These are phyloP conservation scores for Agrocybe pediades DNA, from an alignment of 768 basidiomycete genomes.

Conservation along the genomic window DNA sequence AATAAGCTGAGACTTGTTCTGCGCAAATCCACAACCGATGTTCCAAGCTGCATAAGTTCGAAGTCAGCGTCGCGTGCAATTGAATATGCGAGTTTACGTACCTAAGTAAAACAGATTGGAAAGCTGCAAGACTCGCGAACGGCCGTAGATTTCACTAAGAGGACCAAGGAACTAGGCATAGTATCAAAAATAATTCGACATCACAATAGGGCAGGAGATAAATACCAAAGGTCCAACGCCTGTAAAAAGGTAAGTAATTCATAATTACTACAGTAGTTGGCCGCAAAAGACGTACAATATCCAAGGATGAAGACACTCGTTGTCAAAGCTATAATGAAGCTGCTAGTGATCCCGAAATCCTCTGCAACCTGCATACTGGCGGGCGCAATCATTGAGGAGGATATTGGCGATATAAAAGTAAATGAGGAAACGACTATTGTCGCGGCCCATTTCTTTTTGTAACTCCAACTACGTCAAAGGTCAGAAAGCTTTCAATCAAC, in stretches of 20 bases:
- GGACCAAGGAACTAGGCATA: conserved; percentile 50
- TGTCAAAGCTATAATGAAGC: conserved; percentile 52
- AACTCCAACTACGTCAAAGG: conserved; percentile 48
- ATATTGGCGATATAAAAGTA: conserved; percentile 68
- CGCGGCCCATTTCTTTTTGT: conserved; percentile 61
- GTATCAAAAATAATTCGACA: not conserved
- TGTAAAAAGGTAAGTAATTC: conserved; percentile 19
- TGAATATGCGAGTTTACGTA: conserved; percentile 25
- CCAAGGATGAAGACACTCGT: conserved; percentile 56
- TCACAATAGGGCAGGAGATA: not conserved
- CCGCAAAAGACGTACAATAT: conserved; percentile 46
- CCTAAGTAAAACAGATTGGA: conserved; percentile 71
- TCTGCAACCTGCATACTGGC: conserved; percentile 51
- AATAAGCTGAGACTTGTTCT: conserved; percentile 57
- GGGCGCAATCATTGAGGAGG: conserved; percentile 77
- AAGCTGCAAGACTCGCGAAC: conserved; percentile 59
- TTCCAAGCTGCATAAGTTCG: conserved; percentile 50
- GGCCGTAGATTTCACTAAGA: conserved; percentile 71
- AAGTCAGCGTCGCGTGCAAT: not conserved
- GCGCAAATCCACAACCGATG: conserved; percentile 64
- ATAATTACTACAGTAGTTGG: not conserved
- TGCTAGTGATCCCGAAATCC: conserved; percentile 56
- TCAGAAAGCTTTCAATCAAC: not conserved
- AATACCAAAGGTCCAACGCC: conserved; percentile 54
- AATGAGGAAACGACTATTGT: conserved; percentile 67